Conservation (phyloP, 805 yeast species). For the Maudiozyma turicensis region DNA sequence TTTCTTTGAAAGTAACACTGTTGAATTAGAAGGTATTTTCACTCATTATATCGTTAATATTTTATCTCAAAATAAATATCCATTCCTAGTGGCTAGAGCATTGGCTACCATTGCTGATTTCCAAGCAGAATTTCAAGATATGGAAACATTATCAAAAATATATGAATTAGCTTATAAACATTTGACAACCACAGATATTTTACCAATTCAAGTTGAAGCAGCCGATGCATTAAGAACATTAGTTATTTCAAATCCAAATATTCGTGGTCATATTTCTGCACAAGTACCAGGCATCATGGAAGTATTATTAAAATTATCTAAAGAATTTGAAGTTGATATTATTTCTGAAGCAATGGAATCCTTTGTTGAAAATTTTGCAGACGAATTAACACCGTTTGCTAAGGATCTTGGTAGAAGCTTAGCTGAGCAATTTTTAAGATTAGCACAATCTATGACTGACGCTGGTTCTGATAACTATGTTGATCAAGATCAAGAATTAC, state of each 20-base stretch:
- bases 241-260: slow-evolving; percentile 49
- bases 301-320: slow-evolving; percentile 61
- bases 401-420: slow-evolving; percentile 50
- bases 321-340: slow-evolving; percentile 76
- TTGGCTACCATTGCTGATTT: slow-evolving; percentile 45
- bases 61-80: slow-evolving; percentile 41
- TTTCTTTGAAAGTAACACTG: slow-evolving; percentile 15
- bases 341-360: slow-evolving; percentile 90
- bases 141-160: slow-evolving; percentile 30
- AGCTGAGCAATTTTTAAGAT: slow-evolving; percentile 48
- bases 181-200: slow-evolving; percentile 31
- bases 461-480: slow-evolving; percentile 19
- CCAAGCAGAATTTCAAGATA: slow-evolving; percentile 28
- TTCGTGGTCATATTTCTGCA: slow-evolving; percentile 57
- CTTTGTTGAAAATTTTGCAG: slow-evolving; percentile 80
- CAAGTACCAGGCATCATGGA: slow-evolving; percentile 80
- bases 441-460: slow-evolving; percentile 50
- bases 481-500: slow-evolving; percentile 52
- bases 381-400: slow-evolving; percentile 84
- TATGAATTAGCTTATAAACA: slow-evolving; percentile 35
- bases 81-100: slow-evolving; percentile 65
- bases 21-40: slow-evolving; percentile 59
- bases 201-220: slow-evolving; percentile 79
- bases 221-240: slow-evolving; percentile 81
- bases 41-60: slow-evolving; percentile 54